Base-by-base conservation (phyloP, 176 grass and related monocot species). In the Paspalum notatum region DNA sequence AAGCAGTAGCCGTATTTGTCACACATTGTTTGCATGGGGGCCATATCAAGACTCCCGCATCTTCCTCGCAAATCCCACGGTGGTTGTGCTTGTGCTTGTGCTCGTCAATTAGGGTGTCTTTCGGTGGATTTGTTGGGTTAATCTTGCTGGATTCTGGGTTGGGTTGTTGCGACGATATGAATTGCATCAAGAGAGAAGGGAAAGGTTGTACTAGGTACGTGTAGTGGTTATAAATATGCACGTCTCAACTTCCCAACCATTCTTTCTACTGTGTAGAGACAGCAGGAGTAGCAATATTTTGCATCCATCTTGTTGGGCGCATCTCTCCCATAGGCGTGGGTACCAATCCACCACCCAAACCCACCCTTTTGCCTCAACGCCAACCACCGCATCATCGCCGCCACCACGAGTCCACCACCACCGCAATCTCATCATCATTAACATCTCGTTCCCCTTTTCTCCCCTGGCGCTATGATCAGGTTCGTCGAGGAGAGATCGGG, bases 401-500 rank as follows among this genome's bases (percentile, higher is more conserved):
- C 45, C 38, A 8, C n/a, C n/a, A 38, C 61, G 21, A 32, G 32
- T 32, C 27, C 75, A 24, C 45, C 74, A 48, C 54, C 48, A 9
- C 64, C 26, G 37, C 76, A 74, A 89, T 32, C 77, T 48, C 76
- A 71, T 62, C 51, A 89, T 81, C 62, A 76, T 77, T 82, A 57
- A 81, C 66, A 46, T 9, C 74, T 16, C 45, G 25, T 43, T 46
- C 66, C 21, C 26, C 27, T 43, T 20, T 12, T 24, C 32, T 51
- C 27, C 42, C 38, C 22, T 77, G 54, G 17, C 4, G 52, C 56
- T 26, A 50, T 71, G 75, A 84, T 78, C 74, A 90, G 83, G 72
- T 77, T 77, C 55, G 77, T 62, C 48, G 83, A 90, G 58, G 83
- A 90, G 66, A 56, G 83, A 82, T 85, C 88, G 41, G 54, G 73